Percentiles rank a stretch among this genome's conserved stretches.
These are phyloP conservation scores for Brassica cretica DNA, from an alignment of 345 rosid species.

Conservation along the genomic window DNA sequence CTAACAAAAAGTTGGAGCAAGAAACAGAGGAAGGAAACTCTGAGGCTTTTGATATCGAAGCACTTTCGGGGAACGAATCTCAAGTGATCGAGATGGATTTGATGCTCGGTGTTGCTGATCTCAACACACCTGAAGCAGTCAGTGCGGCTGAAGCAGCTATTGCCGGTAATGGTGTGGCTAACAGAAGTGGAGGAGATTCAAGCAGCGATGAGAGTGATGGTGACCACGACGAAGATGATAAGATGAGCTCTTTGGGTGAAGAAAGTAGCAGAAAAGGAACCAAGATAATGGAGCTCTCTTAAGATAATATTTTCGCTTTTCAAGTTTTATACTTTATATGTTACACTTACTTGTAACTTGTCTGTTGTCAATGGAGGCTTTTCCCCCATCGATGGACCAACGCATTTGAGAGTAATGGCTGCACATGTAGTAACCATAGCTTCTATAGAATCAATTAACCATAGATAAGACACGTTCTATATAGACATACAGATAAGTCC, in stretches of 20 bases:
- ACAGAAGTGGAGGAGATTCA: conserved; percentile 42
- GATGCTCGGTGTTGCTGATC: conserved; percentile 91
- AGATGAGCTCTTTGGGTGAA: not conserved
- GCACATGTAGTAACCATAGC: conserved; percentile 34
- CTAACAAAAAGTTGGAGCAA: conserved; percentile 59
- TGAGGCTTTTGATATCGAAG: conserved; percentile 65
- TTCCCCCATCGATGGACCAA: conserved; percentile 81
- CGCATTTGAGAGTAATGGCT: conserved; percentile 80
- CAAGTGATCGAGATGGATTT: conserved; percentile 83
- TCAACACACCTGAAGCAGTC: conserved; percentile 80
- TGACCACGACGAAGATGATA: not conserved
- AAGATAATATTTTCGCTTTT: not conserved
- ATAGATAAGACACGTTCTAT: no score
- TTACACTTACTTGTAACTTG: conserved; percentile 49
- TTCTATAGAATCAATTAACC: no score
- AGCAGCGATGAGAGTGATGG: conserved; percentile 41
- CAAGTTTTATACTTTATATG: conserved; percentile 9
- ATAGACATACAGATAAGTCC: no score
- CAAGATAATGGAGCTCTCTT: conserved; percentile 34
- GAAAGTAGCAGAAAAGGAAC: conserved; percentile 17
- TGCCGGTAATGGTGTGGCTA: conserved; percentile 34
- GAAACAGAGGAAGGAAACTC: conserved; percentile 69
- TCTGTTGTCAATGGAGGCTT: conserved; percentile 64
- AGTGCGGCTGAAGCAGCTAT: conserved; percentile 80
- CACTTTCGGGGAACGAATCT: conserved; percentile 64